These are phyloP conservation scores for Ophryocystis elektroscirrha DNA, from an alignment of 169 alveolate genomes.

Conservation along the genomic window DNA sequence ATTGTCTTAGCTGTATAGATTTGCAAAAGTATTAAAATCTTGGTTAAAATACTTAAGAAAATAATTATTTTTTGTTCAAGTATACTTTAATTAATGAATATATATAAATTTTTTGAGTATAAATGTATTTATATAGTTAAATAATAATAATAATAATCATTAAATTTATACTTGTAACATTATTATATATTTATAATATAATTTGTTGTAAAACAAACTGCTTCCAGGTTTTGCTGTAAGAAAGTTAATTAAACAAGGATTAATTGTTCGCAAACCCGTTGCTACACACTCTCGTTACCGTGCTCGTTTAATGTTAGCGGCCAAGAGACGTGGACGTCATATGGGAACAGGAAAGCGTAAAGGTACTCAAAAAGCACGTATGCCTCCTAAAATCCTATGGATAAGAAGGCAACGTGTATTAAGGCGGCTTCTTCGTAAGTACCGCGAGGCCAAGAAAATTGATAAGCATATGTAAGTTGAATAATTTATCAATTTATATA, in stretches of 20 bases:
- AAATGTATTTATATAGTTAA: no score
- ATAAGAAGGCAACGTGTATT: conserved; percentile 92
- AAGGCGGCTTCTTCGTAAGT: conserved; percentile 80
- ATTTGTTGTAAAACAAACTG: background rate
- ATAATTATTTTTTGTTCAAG: no score
- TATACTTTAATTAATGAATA: conserved; percentile 51
- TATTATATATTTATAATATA: background rate
- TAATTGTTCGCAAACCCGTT: conserved; percentile 67
- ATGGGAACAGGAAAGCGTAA: conserved; percentile 88
- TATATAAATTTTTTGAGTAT: background rate
- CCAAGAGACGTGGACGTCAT: conserved; percentile 89
- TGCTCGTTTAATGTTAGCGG: conserved; percentile 60
- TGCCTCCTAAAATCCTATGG: conserved; percentile 87
- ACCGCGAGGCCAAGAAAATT: conserved; percentile 79
- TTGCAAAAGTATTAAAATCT: no score
- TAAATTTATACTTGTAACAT: background rate
- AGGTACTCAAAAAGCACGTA: conserved; percentile 89
- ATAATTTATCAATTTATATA: background rate
- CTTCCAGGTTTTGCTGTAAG: conserved; percentile 31
- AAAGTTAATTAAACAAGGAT: conserved; percentile 73
- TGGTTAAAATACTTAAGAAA: no score
- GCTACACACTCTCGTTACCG: conserved; percentile 76
- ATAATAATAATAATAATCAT: background rate
- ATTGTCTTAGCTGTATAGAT: no score
- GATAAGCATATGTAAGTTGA: conserved; percentile 59